Percentiles rank a stretch among this genome's conserved stretches.
These are phyloP conservation scores for Phallus indusiatus DNA, from an alignment of 768 basidiomycete genomes.

Conservation along the genomic window DNA sequence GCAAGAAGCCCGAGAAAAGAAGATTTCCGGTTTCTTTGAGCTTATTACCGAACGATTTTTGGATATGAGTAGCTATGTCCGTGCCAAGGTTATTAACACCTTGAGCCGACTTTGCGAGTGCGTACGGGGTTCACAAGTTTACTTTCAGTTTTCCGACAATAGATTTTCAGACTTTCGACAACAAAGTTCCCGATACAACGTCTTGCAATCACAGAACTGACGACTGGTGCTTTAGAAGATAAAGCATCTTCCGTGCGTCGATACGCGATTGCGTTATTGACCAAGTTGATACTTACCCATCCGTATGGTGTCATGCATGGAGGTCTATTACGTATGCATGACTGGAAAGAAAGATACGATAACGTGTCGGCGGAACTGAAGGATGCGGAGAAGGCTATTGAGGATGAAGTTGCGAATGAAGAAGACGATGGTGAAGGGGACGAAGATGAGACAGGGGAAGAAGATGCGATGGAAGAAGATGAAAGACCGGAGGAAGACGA, in stretches of 20 bases:
- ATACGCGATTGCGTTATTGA: slow-evolving; percentile 65
- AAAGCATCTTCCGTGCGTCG: slow-evolving; percentile 86
- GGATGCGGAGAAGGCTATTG: slow-evolving; percentile 55
- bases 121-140: slow-evolving; percentile 14
- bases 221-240: slow-evolving; percentile 76
- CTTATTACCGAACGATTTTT: slow-evolving; percentile 80
- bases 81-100: slow-evolving; percentile 76
- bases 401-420: slow-evolving; percentile 25
- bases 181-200: slow-evolving; percentile 84
- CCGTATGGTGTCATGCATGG: slow-evolving; percentile 83
- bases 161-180: slow-evolving; percentile 34
- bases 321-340: slow-evolving; percentile 58
- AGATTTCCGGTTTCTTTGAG: slow-evolving; percentile 73
- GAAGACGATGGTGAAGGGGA: slow-evolving; percentile 25
- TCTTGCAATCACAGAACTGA: slow-evolving; percentile 61
- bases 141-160: neutral
- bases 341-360: slow-evolving; percentile 69
- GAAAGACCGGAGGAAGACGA: slow-evolving; percentile 19
- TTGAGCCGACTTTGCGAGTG: slow-evolving; percentile 68
- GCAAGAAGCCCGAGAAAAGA: slow-evolving; percentile 47
- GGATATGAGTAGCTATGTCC: slow-evolving; percentile 85
- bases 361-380: slow-evolving; percentile 53
- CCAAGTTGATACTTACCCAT: slow-evolving; percentile 73
- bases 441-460: slow-evolving; percentile 24
- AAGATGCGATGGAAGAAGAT: slow-evolving; percentile 27